A percentile compares a stretch with the other conserved stretches of the same genome.
These are phyloP conservation scores for Dendrobium chrysotoxum DNA, from an alignment of 106 monocot species.

Conservation along the genomic window DNA sequence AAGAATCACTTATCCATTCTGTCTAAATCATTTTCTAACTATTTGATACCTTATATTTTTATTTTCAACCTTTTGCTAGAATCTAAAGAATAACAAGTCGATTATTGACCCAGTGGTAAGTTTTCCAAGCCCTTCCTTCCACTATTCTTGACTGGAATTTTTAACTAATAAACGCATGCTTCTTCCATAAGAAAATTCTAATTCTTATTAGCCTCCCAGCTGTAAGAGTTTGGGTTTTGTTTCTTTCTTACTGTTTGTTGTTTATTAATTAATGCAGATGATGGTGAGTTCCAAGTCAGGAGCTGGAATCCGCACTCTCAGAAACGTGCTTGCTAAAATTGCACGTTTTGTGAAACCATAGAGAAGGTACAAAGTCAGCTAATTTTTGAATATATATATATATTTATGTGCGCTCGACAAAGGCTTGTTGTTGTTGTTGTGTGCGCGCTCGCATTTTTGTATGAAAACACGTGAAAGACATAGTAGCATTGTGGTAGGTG, in stretches of 20 bases:
- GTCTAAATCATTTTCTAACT: neutral
- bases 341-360: slow-evolving; percentile 75
- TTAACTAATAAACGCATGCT: neutral
- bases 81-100: slow-evolving; percentile 67
- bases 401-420: too few species aligned
- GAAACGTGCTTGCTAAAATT: slow-evolving; percentile 66
- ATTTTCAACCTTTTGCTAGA: slow-evolving; percentile 33
- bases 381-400: too few species aligned
- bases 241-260: neutral
- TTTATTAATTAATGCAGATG: slow-evolving; percentile 36
- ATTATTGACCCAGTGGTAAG: slow-evolving; percentile 77
- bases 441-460: too few species aligned
- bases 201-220: too few species aligned
- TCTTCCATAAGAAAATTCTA: neutral
- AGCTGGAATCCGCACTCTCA: slow-evolving; percentile 70
- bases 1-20: neutral
- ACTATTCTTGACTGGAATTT: neutral
- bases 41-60: neutral
- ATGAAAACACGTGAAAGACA: too few species aligned
- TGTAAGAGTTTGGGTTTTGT: too few species aligned
- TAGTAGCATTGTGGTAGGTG: too few species aligned
- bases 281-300: slow-evolving; percentile 98
- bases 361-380: neutral
- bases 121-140: neutral
- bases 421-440: too few species aligned